Percentiles rank a stretch among this genome's conserved stretches.
Evolutionary conservation across 2,329 filamentous ascomycete species (phyloP).

Genomic region (Xylaria sp.): DNA sequence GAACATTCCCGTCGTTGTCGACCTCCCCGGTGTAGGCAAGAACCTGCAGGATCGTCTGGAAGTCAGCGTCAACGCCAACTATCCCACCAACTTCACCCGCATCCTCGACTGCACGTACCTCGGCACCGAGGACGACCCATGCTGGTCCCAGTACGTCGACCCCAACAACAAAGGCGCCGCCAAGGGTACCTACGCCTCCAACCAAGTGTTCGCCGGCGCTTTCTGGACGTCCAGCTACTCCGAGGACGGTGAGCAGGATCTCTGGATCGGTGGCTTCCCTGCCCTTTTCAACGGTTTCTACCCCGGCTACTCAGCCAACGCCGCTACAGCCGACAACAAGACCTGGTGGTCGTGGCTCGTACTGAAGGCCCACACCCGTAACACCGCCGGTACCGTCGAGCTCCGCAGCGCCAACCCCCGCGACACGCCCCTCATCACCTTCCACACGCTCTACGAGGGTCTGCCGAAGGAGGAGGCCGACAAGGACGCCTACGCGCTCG

Average conservation of each 20-base stretch:
- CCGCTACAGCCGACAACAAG: conserved; percentile 50
- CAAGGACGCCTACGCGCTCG: conserved; percentile 63
- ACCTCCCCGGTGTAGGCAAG: conserved; percentile 68
- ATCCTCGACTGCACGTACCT: conserved; percentile 52
- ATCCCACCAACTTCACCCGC: conserved; percentile 53
- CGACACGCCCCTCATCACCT: conserved; percentile 70
- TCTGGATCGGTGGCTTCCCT: conserved; percentile 54
- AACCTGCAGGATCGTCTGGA: conserved; percentile 68
- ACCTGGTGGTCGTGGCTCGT: conserved; percentile 58
- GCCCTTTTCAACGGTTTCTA: conserved; percentile 55
- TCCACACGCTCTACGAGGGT: conserved; percentile 69
- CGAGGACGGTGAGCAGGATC: conserved; percentile 48
- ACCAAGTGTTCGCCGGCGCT: conserved; percentile 49
- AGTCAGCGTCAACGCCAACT: conserved; percentile 58
- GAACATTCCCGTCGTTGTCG: conserved; percentile 56
- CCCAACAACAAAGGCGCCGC: conserved; percentile 38
- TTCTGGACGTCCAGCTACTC: conserved; percentile 44
- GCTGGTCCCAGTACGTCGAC: conserved; percentile 44
- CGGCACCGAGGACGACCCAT: conserved; percentile 50
- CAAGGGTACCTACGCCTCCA: conserved; percentile 51
- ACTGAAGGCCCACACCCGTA: conserved; percentile 69
- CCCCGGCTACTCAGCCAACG: conserved; percentile 51
- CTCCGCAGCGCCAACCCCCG: conserved; percentile 71
- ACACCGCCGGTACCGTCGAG: conserved; percentile 69
- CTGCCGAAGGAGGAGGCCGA: conserved; percentile 54